phyloP scores from a whole-genome alignment of 805 yeast species.

The Priceomyces castillae region DNA sequence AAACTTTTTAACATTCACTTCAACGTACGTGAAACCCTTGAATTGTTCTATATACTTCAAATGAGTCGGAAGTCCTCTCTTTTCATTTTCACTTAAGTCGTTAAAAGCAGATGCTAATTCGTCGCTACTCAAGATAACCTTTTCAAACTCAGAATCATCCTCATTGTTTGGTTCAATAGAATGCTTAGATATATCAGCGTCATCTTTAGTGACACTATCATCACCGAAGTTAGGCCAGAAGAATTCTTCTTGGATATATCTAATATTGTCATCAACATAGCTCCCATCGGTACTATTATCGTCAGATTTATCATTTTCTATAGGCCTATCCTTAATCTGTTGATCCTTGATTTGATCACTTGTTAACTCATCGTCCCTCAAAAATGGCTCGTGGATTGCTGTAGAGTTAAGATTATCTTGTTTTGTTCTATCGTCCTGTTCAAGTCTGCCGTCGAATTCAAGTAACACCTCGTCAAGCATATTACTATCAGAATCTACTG shows the following conservation, averaged over 20 bases:
- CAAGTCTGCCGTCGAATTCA: conserved; percentile 25
- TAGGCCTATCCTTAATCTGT: conserved; percentile 27
- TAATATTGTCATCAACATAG: conserved; percentile 31
- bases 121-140: conserved; percentile 21
- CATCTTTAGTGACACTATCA: not conserved
- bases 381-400: conserved; percentile 22
- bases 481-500: conserved; percentile 24
- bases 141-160: conserved; percentile 7
- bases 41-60: conserved; percentile 37
- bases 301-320: conserved; percentile 7
- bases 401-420: not conserved
- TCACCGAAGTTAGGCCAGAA: conserved; percentile 18
- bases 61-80: conserved; percentile 29
- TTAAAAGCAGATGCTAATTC: conserved; percentile 25
- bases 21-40: conserved; percentile 29
- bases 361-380: conserved; percentile 42
- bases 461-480: conserved; percentile 29
- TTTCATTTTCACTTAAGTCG: conserved; percentile 20
- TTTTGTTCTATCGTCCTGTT: conserved; percentile 10
- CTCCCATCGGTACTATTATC: conserved; percentile 15
- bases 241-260: conserved; percentile 26
- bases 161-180: not conserved
- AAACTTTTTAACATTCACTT: conserved; percentile 29
- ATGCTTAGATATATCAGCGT: conserved; percentile 1
- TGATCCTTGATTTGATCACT: conserved; percentile 40